Evolutionary conservation across 768 basidiomycete genomes (phyloP), one percentile per base, ranked within the genome.

Genomic region (Leccinum olivaceopallidum): DNA sequence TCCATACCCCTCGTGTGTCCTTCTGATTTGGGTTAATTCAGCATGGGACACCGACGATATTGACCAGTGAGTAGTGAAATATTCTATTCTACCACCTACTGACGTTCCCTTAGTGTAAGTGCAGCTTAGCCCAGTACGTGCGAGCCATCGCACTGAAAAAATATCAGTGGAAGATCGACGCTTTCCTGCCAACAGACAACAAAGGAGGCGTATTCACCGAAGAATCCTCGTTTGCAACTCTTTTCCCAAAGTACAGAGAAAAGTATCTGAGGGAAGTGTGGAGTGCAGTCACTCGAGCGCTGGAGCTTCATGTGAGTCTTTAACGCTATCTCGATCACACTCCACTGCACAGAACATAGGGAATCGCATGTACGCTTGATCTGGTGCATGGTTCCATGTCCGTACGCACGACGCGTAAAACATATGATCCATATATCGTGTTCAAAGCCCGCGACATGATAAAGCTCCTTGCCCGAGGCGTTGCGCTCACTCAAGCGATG

Each of bases 1-100:
- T 28, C 4, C 16, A 20, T 24, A 14, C n/a, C 2, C 12, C 2
- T 60, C 6, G 37, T 14, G 10, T 24, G 8, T 22, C 48, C 54
- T 49, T 49, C 61, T 69, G 57, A 72, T 63, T 53, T 58, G 34
- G 61, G 56, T 68, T 56, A 66, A 32, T 58, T 65, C 62, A 98
- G 96, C 95, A 70, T 98, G 96, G 96, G 96, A 98, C 71, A 98
- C 95, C 49, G 95, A 98, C 74, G 96, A 97, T 68, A 94, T 98
- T 76, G 92, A 98, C 81, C 95, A 97, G 94, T 96, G 73, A 87
- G 94, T 74, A 24, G n/a, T 49, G 32, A 52, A 48, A 49, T 42
- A 54, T 61, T 37, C 56, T 42, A 24, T 52, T 5, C 13, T 39
- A 36, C 37, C 16, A 55, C 47, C 54, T 39, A 58, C 58, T 58